Base-by-base conservation (phyloP, 2,329 filamentous ascomycete genomes). In the Magnaporthiopsis incrustans region DNA sequence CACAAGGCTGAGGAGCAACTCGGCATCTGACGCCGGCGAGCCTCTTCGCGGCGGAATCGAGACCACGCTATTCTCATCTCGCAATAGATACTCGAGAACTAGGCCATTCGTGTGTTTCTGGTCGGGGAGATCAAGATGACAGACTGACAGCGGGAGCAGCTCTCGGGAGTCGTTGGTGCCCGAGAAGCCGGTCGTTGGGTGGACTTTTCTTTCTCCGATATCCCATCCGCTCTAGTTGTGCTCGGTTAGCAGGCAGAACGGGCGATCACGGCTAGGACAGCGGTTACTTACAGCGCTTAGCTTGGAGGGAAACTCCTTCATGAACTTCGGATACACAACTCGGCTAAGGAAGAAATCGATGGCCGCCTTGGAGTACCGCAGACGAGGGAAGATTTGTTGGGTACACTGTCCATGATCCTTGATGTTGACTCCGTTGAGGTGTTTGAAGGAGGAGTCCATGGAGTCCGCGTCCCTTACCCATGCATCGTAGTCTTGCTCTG, bases 61-160 rank as follows among this genome's bases (percentile, higher is more conserved):
- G 67, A 72, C 61, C 87, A 89, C 53, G 86, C 81, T 0, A 74
- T 69, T 5, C 77, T 77, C 6, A 50, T 50, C 18, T 33, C n/a
- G 33, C 53, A 0, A 92, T 72, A 92, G 71, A 65, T 87, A 77
- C 0, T 81, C 76, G 0, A 92, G 69, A 0, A 92, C 88, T 5
- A 85, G 70, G 0, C 89, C 88, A 67, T 91, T 91, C 0, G 89
- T 92, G 62, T 89, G 85, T 1, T 74, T 75, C 53, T 89, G 84
- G 0, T 75, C 73, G 0, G 73, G 69, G 0, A 88, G 75, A 44
- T 90, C 84, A 0, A 82, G 73, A 35, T 90, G 85, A 0, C 75
- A 68, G 0, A 91, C 78, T 0, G 69, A 74, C 0, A 88, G 68
- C 0, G 88, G 88, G 0, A 91, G 75, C 0, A 87, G 69, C n/a